Base-by-base conservation (phyloP, 345 rosid species). In the Psidium guajava region DNA sequence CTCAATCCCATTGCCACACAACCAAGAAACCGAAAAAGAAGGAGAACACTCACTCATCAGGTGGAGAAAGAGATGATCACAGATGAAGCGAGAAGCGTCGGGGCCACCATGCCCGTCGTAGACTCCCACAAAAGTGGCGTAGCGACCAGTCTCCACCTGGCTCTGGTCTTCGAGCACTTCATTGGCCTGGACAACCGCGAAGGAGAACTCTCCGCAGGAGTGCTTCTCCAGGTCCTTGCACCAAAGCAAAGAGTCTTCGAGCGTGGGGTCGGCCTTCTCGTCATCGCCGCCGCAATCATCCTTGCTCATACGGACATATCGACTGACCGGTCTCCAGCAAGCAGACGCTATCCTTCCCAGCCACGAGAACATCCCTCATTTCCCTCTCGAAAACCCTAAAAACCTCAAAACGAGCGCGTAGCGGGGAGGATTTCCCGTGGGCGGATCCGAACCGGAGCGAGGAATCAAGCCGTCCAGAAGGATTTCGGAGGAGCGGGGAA, bases 51-150 rank as follows among this genome's bases (percentile, higher is more conserved):
- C 83, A 96, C 99, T 91, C 89, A 92, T 95, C 55, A 97, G 89
- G 90, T 96, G 91, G 11, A 86, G 85, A 85, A 96, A 96, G 84
- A 97, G 95, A 89, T 96, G 95, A 85, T 97, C 99, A 53, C 90
- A 88, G 89, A 97, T 90, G 86, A 90, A 97, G 54, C 93, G 88
- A 82, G 99, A 90, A 61, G 99, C 99, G 22, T 96, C 99, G 28
- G 98, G 95, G 40, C 99, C 99, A 27, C 99, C 99, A 86, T 97
- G 99, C 8, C 99, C 99, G 85, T 97, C 99, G 81, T 95, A 95
- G 75, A 97, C 96, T 15, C 99, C 98, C 57, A 95, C 91, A 84
- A 97, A 96, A 42, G 93, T 92, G 56, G 95, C 93, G 27, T 89
- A 94, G 42, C 88, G 85, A 18, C 94, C 96, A 13, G 88, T 93